These are phyloP conservation scores for Chlorella sp. DNA, from an alignment of 139 green algal genomes.

Conservation along the genomic window DNA sequence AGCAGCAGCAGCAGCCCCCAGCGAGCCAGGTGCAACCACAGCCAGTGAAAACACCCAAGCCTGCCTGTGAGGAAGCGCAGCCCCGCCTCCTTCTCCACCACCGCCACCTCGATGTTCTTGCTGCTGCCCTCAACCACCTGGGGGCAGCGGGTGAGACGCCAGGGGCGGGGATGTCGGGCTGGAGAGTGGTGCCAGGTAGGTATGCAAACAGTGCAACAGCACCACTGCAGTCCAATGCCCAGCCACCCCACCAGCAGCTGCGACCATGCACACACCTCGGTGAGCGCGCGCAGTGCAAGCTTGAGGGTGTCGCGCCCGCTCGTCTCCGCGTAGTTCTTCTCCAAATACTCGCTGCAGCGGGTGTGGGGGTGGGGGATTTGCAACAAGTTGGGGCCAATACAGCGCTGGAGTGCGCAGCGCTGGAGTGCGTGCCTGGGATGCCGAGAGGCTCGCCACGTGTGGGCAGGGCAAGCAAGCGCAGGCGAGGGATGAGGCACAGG, in stretches of 20 bases:
- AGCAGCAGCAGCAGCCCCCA: too few relatives aligned
- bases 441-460: too few relatives aligned
- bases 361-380: not conserved
- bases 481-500: too few relatives aligned
- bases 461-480: too few relatives aligned
- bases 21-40: too few relatives aligned
- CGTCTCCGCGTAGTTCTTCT: slow-evolving; percentile 95
- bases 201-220: too few relatives aligned
- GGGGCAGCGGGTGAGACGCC: not conserved
- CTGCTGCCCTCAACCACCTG: slow-evolving; percentile 60
- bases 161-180: not conserved
- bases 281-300: slow-evolving; percentile 90
- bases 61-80: slow-evolving; percentile 61
- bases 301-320: slow-evolving; percentile 86
- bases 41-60: too few relatives aligned
- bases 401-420: too few relatives aligned
- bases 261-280: slow-evolving; percentile 66
- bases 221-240: slow-evolving; percentile 69
- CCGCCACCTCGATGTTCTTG: slow-evolving; percentile 87
- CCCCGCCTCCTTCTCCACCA: slow-evolving; percentile 76
- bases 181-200: too few relatives aligned
- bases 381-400: too few relatives aligned
- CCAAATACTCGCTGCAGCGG: slow-evolving; percentile 91
- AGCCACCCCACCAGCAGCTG: slow-evolving; percentile 77
- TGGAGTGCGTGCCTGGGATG: too few relatives aligned